These are phyloP conservation scores for Ciborinia camelliae DNA, from an alignment of 2,329 filamentous ascomycete genomes.

Conservation along the genomic window DNA sequence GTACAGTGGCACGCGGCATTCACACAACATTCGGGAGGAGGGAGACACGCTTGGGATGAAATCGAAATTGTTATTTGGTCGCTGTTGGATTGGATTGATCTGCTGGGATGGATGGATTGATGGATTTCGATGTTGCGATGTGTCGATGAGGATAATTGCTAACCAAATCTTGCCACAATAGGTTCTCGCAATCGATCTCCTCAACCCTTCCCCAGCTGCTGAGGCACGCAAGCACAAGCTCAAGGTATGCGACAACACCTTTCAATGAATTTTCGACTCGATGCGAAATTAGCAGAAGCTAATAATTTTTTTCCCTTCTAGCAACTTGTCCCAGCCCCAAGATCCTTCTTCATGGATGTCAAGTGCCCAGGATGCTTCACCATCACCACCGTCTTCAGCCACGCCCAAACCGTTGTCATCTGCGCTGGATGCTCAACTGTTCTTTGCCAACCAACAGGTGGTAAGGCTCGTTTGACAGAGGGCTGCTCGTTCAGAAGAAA, in stretches of 20 bases:
- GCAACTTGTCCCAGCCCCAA: slow-evolving; percentile 91
- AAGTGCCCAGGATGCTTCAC: slow-evolving; percentile 99
- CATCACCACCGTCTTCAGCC: slow-evolving; percentile 99
- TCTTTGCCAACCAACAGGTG: slow-evolving; percentile 98
- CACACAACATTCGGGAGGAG: slow-evolving; percentile 20
- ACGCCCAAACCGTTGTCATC: slow-evolving; percentile 99
- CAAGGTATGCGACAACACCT: slow-evolving; percentile 66
- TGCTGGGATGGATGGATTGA: slow-evolving; percentile 27
- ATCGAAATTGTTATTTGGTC: slow-evolving; percentile 16
- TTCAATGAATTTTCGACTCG: not conserved
- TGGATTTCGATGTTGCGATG: slow-evolving; percentile 26
- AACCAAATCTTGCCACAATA: slow-evolving; percentile 49
- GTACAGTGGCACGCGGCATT: slow-evolving; percentile 34
- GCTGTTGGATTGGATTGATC: slow-evolving; percentile 14
- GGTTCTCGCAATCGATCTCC: slow-evolving; percentile 99
- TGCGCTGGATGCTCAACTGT: slow-evolving; percentile 99
- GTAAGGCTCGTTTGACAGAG: slow-evolving; percentile 98
- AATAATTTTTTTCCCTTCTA: slow-evolving; percentile 39
- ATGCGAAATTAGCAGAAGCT: slow-evolving; percentile 10
- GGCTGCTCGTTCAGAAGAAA: slow-evolving; percentile 99
- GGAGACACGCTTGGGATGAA: slow-evolving; percentile 16
- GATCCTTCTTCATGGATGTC: slow-evolving; percentile 99
- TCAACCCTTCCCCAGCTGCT: slow-evolving; percentile 96
- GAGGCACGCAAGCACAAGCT: slow-evolving; percentile 99
- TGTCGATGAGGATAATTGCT: slow-evolving; percentile 42